Conservation (phyloP, 2,329 filamentous ascomycete genomes). For the Cladosporium halotolerans region DNA sequence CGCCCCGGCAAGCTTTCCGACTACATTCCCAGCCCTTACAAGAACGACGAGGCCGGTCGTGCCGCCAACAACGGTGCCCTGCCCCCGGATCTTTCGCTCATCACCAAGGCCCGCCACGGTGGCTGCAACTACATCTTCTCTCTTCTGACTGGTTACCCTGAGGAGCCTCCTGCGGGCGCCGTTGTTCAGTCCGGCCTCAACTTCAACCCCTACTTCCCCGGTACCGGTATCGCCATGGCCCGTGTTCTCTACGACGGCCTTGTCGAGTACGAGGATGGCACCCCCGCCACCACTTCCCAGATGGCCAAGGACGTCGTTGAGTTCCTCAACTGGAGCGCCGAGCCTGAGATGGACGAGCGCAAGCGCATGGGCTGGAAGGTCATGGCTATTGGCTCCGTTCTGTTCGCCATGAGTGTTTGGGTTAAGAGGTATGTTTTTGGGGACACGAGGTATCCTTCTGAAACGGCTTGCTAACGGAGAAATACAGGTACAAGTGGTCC, state of each 20-base stretch:
- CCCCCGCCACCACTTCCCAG: constrained; percentile 88
- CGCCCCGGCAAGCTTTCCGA: constrained; percentile 97
- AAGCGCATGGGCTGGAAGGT: constrained; percentile 99
- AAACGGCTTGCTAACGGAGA: constrained; percentile 24
- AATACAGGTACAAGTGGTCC: constrained; percentile 82
- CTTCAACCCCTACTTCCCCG: constrained; percentile 99
- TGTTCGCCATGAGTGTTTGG: constrained; percentile 88
- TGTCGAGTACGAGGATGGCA: constrained; percentile 96
- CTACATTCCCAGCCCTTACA: constrained; percentile 91
- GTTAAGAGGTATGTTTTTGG: constrained; percentile 65
- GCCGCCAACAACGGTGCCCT: constrained; percentile 98
- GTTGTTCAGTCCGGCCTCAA: constrained; percentile 83
- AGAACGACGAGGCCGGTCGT: constrained; percentile 97
- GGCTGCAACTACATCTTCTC: constrained; percentile 98
- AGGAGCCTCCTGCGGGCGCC: constrained; percentile 87
- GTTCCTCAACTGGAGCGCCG: constrained; percentile 98
- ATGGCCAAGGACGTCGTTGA: constrained; percentile 99
- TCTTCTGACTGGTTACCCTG: constrained; percentile 93
- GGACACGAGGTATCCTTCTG: no score
- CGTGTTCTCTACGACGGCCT: constrained; percentile 96
- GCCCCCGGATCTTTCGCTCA: constrained; percentile 93
- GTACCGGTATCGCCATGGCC: constrained; percentile 97
- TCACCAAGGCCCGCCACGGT: constrained; percentile 94
- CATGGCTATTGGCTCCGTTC: constrained; percentile 66
- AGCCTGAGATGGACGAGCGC: constrained; percentile 98